These are phyloP conservation scores for Chlamydomonas incerta DNA, from an alignment of 139 green algal genomes.

Conservation along the genomic window DNA sequence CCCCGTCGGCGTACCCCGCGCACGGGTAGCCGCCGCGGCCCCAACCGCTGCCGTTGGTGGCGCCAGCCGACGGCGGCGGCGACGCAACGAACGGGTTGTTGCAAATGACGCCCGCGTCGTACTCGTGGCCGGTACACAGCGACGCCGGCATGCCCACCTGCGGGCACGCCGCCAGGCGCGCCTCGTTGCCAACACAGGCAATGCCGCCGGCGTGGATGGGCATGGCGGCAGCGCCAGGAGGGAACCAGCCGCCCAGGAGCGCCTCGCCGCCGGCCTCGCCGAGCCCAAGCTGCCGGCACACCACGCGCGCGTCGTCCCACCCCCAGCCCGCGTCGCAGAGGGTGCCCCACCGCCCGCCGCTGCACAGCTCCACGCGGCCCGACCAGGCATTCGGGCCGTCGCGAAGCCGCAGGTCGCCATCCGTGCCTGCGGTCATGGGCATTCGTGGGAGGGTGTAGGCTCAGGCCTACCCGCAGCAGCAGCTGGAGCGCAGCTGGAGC, in stretches of 20 bases:
- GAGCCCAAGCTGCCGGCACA: constrained; percentile 31
- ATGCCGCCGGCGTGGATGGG: background rate
- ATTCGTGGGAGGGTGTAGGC: too few relatives aligned
- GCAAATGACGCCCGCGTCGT: constrained; percentile 28
- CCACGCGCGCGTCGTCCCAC: constrained; percentile 40
- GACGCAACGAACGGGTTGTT: background rate
- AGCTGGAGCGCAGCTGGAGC: too few relatives aligned
- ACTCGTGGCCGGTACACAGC: background rate
- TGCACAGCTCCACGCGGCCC: constrained; percentile 18
- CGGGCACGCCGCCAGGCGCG: background rate
- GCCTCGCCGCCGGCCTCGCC: constrained; percentile 14
- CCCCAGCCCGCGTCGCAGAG: constrained; percentile 16
- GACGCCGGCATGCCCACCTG: too few relatives aligned
- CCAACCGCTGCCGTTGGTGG: constrained; percentile 29
- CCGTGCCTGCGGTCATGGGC: background rate
- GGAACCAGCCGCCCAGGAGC: constrained; percentile 21
- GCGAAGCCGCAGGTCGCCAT: background rate
- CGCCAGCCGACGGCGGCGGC: background rate
- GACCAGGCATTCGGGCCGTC: constrained; percentile 34
- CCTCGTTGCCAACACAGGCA: background rate
- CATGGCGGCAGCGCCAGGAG: background rate
- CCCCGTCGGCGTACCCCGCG: background rate
- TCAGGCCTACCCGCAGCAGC: too few relatives aligned
- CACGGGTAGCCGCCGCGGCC: background rate
- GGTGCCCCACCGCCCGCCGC: background rate